These are phyloP conservation scores for Periglandula ipomoeae DNA, from an alignment of 2,329 filamentous ascomycete genomes.

Conservation along the genomic window DNA sequence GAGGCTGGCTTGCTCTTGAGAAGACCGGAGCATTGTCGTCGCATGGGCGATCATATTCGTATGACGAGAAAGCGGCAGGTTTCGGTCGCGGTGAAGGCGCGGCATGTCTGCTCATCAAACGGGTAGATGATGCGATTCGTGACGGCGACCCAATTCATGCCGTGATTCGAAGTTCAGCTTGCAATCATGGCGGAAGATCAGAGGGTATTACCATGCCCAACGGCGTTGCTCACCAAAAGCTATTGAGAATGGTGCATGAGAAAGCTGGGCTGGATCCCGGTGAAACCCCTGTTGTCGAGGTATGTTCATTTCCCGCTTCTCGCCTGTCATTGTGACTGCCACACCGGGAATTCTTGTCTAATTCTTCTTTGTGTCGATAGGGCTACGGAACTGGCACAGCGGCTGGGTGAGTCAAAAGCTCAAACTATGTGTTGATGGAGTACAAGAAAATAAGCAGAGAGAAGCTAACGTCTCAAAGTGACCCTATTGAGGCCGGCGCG, in stretches of 20 bases:
- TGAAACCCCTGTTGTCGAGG: slow-evolving; percentile 10
- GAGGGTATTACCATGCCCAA: slow-evolving; percentile 10
- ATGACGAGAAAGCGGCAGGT: slow-evolving; percentile 29
- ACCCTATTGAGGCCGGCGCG: slow-evolving; percentile 25
- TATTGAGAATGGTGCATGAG: slow-evolving; percentile 25
- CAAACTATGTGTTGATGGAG: neutral
- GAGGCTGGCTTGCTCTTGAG: slow-evolving; percentile 9
- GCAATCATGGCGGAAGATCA: slow-evolving; percentile 7
- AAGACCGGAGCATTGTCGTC: slow-evolving; percentile 17
- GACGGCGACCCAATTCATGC: slow-evolving; percentile 29
- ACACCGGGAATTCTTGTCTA: no score
- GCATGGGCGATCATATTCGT: slow-evolving; percentile 21
- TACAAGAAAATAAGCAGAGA: neutral
- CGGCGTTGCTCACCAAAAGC: slow-evolving; percentile 15
- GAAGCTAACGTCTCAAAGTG: slow-evolving; percentile 14
- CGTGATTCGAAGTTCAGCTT: slow-evolving; percentile 7
- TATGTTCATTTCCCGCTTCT: neutral
- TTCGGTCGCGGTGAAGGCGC: slow-evolving; percentile 38
- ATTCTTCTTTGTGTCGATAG: slow-evolving; percentile 2
- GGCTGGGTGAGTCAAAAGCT: slow-evolving; percentile 16
- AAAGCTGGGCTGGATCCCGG: slow-evolving; percentile 19
- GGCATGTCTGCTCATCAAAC: slow-evolving; percentile 32
- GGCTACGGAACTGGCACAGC: slow-evolving; percentile 18
- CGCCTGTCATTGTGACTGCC: neutral
- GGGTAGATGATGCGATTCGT: slow-evolving; percentile 29